These are phyloP conservation scores for Boletus speciosus DNA, from an alignment of 768 basidiomycete genomes.

Conservation along the genomic window DNA sequence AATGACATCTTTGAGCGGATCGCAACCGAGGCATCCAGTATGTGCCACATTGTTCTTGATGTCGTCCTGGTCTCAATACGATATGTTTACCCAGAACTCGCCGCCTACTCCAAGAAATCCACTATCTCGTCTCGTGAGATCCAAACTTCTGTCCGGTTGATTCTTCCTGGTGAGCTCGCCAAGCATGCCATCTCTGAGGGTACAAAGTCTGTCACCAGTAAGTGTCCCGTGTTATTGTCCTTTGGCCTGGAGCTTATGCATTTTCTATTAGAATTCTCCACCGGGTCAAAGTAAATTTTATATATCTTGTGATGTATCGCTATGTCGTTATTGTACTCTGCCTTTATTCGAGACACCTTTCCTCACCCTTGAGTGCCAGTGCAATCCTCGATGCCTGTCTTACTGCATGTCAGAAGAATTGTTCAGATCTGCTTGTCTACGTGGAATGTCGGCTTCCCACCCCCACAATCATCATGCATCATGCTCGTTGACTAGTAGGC, in stretches of 20 bases:
- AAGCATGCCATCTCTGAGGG: slow-evolving; percentile 90
- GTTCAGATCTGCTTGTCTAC: neutral
- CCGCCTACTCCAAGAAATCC: slow-evolving; percentile 84
- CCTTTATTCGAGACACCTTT: slow-evolving; percentile 32
- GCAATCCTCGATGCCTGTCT: neutral
- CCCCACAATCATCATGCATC: no score
- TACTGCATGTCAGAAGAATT: no score
- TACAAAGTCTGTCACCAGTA: slow-evolving; percentile 69
- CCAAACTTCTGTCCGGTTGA: slow-evolving; percentile 79
- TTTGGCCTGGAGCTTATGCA: slow-evolving; percentile 7
- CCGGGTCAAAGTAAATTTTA: slow-evolving; percentile 48
- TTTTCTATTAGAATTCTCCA: slow-evolving; percentile 50
- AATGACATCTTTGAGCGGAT: slow-evolving; percentile 85
- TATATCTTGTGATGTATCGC: slow-evolving; percentile 29
- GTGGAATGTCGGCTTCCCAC: neutral
- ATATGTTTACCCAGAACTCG: slow-evolving; percentile 51
- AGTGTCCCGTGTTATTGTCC: slow-evolving; percentile 20
- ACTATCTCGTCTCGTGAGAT: slow-evolving; percentile 92
- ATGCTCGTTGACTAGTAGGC: neutral
- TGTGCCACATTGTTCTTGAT: slow-evolving; percentile 19
- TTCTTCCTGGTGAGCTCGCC: slow-evolving; percentile 81
- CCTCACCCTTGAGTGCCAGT: neutral
- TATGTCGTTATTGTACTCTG: slow-evolving; percentile 32
- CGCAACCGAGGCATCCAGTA: slow-evolving; percentile 69
- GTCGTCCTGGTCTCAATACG: neutral